Base-by-base conservation (phyloP, 208 protist genomes). In the Leishmania amazonensis region DNA sequence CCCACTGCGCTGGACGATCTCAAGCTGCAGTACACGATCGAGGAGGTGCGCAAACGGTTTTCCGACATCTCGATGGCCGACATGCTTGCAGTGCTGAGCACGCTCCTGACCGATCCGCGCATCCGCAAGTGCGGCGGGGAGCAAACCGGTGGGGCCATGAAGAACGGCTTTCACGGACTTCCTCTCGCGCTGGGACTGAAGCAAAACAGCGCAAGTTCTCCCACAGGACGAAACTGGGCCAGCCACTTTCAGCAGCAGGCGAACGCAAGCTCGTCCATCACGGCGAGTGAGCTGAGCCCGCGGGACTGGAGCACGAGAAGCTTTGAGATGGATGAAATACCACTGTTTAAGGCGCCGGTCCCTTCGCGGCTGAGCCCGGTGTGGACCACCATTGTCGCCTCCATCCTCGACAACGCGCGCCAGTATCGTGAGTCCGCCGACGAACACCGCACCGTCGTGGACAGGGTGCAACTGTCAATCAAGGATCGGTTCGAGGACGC, bases 21-120 rank as follows among this genome's bases (percentile, higher is more conserved):
- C 45, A 83, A 83, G 49, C 47, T 83, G 54, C 75, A 79, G 35
- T 86, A 83, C 49, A 70, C 31, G 1, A 80, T 49, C 21, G 68
- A 71, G 21, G 83, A 83, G 75, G 70, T 83, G 13, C 83, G 78
- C 15, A 83, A 76, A 45, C 83, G 79, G n/a, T 86, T 86, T 40
- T 65, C 83, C 1, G 72, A 45, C 9, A 77, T 83, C 75, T 42
- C 40, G 28, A 49, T 78, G 58, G 2, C 62, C 8, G 83, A 86
- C 17, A 83, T 82, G 75, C 83, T 86, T 3, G 54, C 45, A 5
- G 74, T 83, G 53, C 38, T 82, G 65, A 58, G 60, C 4, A 13
- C 64, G 45, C 75, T 86, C 2, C 38, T 86, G 65, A 83, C 78
- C 19, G 57, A 86, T 40, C 8, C 68, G 62, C 77, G 82, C 19